These are phyloP conservation scores for Aspergillus asperescens DNA, from an alignment of 495 filamentous ascomycete species.

Conservation along the genomic window DNA sequence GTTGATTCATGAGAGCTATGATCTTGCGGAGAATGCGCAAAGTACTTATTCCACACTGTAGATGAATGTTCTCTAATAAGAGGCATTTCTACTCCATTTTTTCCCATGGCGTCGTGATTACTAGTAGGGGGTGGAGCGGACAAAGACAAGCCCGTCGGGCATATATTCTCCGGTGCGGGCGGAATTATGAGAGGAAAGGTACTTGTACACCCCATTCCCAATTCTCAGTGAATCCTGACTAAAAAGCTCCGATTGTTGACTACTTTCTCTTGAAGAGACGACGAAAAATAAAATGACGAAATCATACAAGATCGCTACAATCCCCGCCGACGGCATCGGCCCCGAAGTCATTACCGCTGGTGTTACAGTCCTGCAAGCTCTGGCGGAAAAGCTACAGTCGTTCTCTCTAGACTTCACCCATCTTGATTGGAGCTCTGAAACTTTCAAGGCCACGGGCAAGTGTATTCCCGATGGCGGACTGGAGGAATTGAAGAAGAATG, in stretches of 20 bases:
- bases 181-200: conserved; percentile 1
- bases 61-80: not conserved
- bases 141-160: conserved; percentile 15
- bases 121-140: not conserved
- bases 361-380: conserved; percentile 39
- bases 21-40: conserved; percentile 3
- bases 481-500: conserved; percentile 45
- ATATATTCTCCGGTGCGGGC: conserved; percentile 7
- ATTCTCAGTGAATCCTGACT: not conserved
- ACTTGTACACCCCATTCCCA: conserved; percentile 1
- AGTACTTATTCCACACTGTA: not conserved
- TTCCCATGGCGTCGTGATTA: not conserved
- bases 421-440: conserved; percentile 50
- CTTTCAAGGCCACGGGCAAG: conserved; percentile 47
- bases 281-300: conserved; percentile 2
- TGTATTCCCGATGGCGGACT: conserved; percentile 53
- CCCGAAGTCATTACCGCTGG: conserved; percentile 50
- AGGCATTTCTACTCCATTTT: no score
- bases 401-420: conserved; percentile 47
- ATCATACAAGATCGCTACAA: conserved; percentile 44
- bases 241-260: not conserved
- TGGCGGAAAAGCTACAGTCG: conserved; percentile 39
- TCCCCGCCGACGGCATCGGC: conserved; percentile 52
- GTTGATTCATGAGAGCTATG: conserved; percentile 34
- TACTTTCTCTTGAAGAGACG: no score